A percentile compares a stretch with the other conserved stretches of the same genome.
These are phyloP conservation scores for Apiotrichum domesticum DNA, from an alignment of 1,284 basidiomycete species.

Conservation along the genomic window DNA sequence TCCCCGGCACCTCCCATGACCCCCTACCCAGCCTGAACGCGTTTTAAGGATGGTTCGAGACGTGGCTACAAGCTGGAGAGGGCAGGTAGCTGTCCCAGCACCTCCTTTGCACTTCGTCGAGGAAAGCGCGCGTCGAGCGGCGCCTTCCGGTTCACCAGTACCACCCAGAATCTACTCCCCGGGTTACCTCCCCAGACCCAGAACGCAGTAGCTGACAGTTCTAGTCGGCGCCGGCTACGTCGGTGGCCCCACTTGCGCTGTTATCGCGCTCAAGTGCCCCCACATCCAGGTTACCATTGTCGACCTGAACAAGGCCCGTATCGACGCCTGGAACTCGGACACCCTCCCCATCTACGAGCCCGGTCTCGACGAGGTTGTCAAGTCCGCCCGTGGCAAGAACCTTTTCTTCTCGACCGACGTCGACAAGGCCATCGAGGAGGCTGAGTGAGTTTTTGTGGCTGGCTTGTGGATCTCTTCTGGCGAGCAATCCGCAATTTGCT, in stretches of 20 bases:
- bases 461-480: too few species aligned
- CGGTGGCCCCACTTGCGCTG: conserved; percentile 89
- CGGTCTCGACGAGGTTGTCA: conserved; percentile 89
- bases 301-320: conserved; percentile 88
- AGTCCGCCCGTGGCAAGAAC: conserved; percentile 81
- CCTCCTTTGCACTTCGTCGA: too few species aligned
- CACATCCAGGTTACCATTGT: conserved; percentile 94
- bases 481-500: too few species aligned
- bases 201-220: too few species aligned
- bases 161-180: neutral
- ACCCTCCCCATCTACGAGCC: conserved; percentile 81
- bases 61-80: too few species aligned
- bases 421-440: conserved; percentile 84
- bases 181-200: neutral
- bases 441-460: conserved; percentile 54
- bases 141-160: too few species aligned
- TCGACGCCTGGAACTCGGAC: conserved; percentile 88
- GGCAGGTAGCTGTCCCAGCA: too few species aligned
- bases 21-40: too few species aligned
- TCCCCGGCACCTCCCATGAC: neutral
- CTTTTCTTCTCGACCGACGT: conserved; percentile 96
- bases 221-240: conserved; percentile 94
- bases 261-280: conserved; percentile 63
- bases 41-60: too few species aligned
- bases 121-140: too few species aligned